A percentile compares a stretch with the other conserved stretches of the same genome.
Conservation (phyloP, 768 basidiomycete species). For the Gymnopilus junonius region DNA sequence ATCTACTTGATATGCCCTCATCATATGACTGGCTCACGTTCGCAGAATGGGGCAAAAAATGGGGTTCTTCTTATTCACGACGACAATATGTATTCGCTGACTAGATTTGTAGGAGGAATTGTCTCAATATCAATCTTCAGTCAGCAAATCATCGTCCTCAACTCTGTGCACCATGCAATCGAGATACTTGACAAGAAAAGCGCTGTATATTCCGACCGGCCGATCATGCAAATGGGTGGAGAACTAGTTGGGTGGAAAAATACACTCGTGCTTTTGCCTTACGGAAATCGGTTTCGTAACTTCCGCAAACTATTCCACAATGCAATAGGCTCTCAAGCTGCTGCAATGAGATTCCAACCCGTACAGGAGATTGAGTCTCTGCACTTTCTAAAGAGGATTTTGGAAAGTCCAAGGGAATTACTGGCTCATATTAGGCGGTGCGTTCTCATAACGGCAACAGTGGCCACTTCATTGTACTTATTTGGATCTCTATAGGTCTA, state of each 20-base stretch:
- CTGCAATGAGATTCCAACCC: constrained; percentile 41
- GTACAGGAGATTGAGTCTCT: constrained; percentile 44
- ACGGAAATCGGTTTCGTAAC: constrained; percentile 43
- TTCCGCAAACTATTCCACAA: constrained; percentile 46
- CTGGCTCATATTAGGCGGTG: constrained; percentile 40
- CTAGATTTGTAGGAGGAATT: constrained; percentile 40
- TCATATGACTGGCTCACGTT: constrained; percentile 51
- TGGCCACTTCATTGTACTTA: no score
- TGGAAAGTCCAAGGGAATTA: constrained; percentile 38
- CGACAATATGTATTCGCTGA: no score
- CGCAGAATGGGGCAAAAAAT: constrained; percentile 48
- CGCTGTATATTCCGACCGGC: constrained; percentile 58
- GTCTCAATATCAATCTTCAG: constrained; percentile 47
- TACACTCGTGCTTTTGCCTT: constrained; percentile 38
- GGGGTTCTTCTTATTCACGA: constrained; percentile 30
- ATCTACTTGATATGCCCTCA: constrained; percentile 47
- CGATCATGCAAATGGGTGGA: constrained; percentile 44
- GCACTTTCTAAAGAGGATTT: constrained; percentile 41
- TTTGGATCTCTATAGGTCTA: constrained; percentile 33
- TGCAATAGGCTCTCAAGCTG: constrained; percentile 40
- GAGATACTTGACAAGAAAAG: constrained; percentile 58
- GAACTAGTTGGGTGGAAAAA: constrained; percentile 47
- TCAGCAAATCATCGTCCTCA: constrained; percentile 50
- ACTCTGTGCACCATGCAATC: constrained; percentile 41
- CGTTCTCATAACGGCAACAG: no score